Evolutionary conservation across 1,139 yeast genomes (phyloP), one percentile per base, ranked within the genome.

Genomic region (Lodderomyces margitis): DNA sequence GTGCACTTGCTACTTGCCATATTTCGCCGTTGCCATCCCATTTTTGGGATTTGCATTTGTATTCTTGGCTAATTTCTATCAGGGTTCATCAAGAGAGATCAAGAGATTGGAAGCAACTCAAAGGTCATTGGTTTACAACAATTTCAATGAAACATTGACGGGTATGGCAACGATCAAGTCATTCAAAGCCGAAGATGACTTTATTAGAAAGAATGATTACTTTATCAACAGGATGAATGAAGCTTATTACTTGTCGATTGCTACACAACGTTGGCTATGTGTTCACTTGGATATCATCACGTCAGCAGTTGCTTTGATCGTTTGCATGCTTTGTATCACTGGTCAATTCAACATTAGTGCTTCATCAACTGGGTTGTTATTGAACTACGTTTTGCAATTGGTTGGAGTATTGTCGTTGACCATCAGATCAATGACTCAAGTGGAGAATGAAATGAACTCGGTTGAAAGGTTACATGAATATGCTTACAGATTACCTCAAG

Each of bases 401-500:
- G 75, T 69, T 37, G 75, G 74, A 14, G 58, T 68, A 46, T 62
- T 70, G 43, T 64, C 75, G 5, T 64, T 70, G 48, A 61, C 71
- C 5, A 60, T 71, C 16, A 61, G 75, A 49, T 57, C 74, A 41
- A 66, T 64, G 68, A 72, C 77, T 12, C 70, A 66, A 51, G 74
- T 70, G 40, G 77, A 72, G 49, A 70, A 63, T 46, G 75, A 70
- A 51, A 70, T 72, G 76, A 70, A 71, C 50, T 65, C 75, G 1
- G 75, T 67, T 19, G 77, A 72, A 52, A 62, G 77, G 56, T 58
- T 71, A 41, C 62, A 68, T 52, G 61, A 68, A 34, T 72, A 70
- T 50, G 74, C 75, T 4, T 67, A 59, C 47, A 47, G 61, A 24
- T 62, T 87, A 42, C 86, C 84, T 0, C 88, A 85, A 62, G 98